These are phyloP conservation scores for Microthlaspi erraticum DNA, from an alignment of 345 rosid species.

Conservation along the genomic window DNA sequence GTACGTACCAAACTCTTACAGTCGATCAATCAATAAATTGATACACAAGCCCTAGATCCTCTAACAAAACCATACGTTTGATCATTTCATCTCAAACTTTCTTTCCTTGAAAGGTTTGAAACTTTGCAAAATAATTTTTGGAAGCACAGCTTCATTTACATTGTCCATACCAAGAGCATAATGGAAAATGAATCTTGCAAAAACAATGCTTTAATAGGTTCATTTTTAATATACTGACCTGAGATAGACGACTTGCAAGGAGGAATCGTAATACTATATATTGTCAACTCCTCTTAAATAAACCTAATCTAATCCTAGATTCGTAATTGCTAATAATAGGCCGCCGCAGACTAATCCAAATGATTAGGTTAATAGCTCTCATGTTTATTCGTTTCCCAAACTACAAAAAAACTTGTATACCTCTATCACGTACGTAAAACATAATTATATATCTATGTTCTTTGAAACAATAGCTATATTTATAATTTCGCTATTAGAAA, in stretches of 20 bases:
- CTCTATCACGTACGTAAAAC: neutral
- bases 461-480: neutral
- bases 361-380: slow-evolving; percentile 7
- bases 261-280: neutral
- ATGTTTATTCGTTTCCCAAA: neutral
- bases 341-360: slow-evolving; percentile 4
- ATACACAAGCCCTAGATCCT: too few species aligned
- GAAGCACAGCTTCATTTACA: too few species aligned
- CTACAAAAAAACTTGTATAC: neutral
- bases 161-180: too few species aligned
- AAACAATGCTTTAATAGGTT: too few species aligned
- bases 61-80: too few species aligned
- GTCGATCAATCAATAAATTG: too few species aligned
- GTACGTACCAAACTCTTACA: too few species aligned
- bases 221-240: neutral
- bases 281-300: neutral
- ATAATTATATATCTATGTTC: neutral
- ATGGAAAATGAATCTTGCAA: too few species aligned
- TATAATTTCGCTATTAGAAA: neutral
- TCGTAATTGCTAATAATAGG: neutral
- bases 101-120: too few species aligned
- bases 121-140: too few species aligned
- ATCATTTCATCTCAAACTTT: too few species aligned
- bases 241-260: neutral
- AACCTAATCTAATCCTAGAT: neutral